A percentile compares a stretch with the other conserved stretches of the same genome.
Conservation (phyloP, 2,329 filamentous ascomycete genomes). For the Didymella pinodella region DNA sequence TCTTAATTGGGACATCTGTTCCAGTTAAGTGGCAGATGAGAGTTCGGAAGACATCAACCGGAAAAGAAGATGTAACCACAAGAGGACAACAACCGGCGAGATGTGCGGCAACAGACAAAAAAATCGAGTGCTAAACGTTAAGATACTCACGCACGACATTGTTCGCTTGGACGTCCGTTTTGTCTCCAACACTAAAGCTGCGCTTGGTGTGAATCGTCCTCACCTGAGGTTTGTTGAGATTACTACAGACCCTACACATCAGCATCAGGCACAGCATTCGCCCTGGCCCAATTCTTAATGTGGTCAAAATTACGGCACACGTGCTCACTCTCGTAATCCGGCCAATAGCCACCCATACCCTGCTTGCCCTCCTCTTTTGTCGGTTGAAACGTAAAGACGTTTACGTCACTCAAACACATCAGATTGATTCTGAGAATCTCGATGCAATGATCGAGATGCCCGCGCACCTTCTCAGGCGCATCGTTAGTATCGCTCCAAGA, state of each 20-base stretch:
- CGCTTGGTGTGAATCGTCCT: neutral
- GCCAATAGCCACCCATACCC: conserved; percentile 33
- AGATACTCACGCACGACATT: too few species aligned
- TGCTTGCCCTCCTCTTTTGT: conserved; percentile 28
- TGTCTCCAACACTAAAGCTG: neutral
- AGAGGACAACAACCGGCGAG: too few species aligned
- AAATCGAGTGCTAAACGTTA: too few species aligned
- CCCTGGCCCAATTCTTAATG: conserved; percentile 44
- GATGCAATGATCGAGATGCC: conserved; percentile 47
- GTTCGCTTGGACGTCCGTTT: too few species aligned
- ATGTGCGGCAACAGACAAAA: too few species aligned
- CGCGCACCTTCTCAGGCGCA: conserved; percentile 40
- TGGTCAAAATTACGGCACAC: conserved; percentile 48
- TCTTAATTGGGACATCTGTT: too few species aligned
- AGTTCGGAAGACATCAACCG: too few species aligned
- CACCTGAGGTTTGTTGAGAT: neutral
- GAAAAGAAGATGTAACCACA: too few species aligned
- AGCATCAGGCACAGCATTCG: conserved; percentile 43
- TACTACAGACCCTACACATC: conserved; percentile 23
- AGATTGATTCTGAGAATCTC: conserved; percentile 49
- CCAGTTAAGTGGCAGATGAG: too few species aligned
- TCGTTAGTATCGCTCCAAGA: conserved; percentile 40
- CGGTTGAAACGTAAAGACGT: conserved; percentile 46
- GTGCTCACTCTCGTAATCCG: conserved; percentile 45
- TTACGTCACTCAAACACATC: conserved; percentile 48